These are phyloP conservation scores for Hypoxylon sp. DNA, from an alignment of 2,329 filamentous ascomycete species.

Conservation along the genomic window DNA sequence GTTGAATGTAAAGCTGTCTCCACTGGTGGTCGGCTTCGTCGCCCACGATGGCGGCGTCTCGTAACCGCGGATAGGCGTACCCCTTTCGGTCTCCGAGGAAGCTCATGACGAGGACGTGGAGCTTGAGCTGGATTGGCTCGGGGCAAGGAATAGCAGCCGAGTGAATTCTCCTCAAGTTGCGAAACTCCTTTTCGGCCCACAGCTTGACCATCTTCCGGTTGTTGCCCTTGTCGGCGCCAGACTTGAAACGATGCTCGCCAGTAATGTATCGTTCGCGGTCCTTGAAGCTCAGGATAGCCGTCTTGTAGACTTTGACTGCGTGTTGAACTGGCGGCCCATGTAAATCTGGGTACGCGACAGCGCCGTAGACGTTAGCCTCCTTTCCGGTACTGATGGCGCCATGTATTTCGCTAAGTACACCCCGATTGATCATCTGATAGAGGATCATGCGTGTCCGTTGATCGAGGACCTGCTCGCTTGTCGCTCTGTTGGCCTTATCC, in stretches of 20 bases:
- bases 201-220: conserved; percentile 97
- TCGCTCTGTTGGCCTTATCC: conserved; percentile 92
- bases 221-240: conserved; percentile 92
- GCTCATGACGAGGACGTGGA: conserved; percentile 95
- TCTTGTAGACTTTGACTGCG: conserved; percentile 99
- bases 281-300: conserved; percentile 96
- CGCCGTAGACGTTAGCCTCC: conserved; percentile 97
- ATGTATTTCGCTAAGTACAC: conserved; percentile 88
- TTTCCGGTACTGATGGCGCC: conserved; percentile 96
- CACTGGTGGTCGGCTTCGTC: conserved; percentile 76
- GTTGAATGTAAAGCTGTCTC: conserved; percentile 79
- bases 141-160: conserved; percentile 87
- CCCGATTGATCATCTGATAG: conserved; percentile 93
- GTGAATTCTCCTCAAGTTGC: conserved; percentile 87
- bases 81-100: conserved; percentile 90
- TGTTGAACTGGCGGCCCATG: conserved; percentile 70
- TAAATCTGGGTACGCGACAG: conserved; percentile 68
- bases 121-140: conserved; percentile 84
- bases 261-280: conserved; percentile 95
- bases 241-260: conserved; percentile 90
- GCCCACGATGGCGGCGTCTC: conserved; percentile 79
- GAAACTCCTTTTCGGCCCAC: conserved; percentile 98
- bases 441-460: conserved; percentile 94
- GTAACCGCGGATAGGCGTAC: conserved; percentile 85
- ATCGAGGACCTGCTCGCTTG: conserved; percentile 93